Evolutionary conservation across 1,139 yeast species (phyloP).

Genomic region (Candida gigantensis): DNA sequence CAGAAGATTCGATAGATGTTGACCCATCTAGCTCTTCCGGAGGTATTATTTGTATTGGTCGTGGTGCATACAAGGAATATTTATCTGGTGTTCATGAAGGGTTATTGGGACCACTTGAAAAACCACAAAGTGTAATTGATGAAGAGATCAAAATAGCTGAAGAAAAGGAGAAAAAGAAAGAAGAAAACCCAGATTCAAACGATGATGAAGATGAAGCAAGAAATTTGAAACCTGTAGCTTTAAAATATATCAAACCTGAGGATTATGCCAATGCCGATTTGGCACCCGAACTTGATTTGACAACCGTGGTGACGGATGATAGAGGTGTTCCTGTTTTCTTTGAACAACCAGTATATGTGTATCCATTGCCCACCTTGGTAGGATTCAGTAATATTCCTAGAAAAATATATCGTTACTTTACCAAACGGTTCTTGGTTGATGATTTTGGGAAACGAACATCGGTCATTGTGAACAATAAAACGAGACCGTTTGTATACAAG

Average conservation of each 20-base stretch:
- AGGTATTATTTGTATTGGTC: conserved; percentile 88
- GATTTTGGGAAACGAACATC: conserved; percentile 65
- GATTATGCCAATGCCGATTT: conserved; percentile 55
- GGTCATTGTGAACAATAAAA: conserved; percentile 55
- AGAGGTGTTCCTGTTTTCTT: conserved; percentile 58
- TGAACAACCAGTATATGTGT: conserved; percentile 73
- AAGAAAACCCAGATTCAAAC: conserved; percentile 54
- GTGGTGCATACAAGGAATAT: conserved; percentile 96
- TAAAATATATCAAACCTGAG: conserved; percentile 61
- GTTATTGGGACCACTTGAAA: conserved; percentile 82
- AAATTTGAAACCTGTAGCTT: conserved; percentile 49
- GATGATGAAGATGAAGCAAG: conserved; percentile 18
- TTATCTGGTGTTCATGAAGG: conserved; percentile 93
- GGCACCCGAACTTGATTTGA: conserved; percentile 60
- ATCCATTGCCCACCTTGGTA: conserved; percentile 70
- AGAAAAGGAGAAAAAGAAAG: conserved; percentile 19
- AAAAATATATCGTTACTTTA: conserved; percentile 78
- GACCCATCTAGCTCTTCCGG: conserved; percentile 51
- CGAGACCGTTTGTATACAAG: conserved; percentile 55
- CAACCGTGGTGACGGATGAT: conserved; percentile 26
- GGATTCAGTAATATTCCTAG: conserved; percentile 80
- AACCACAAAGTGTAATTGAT: conserved; percentile 44
- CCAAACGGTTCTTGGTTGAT: conserved; percentile 69
- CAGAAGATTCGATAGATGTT: conserved; percentile 52
- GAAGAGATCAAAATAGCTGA: conserved; percentile 29